A percentile compares a stretch with the other conserved stretches of the same genome.
phyloP scores from a whole-genome alignment of 495 filamentous ascomycete species.

The Umbilicaria muhlenbergii region DNA sequence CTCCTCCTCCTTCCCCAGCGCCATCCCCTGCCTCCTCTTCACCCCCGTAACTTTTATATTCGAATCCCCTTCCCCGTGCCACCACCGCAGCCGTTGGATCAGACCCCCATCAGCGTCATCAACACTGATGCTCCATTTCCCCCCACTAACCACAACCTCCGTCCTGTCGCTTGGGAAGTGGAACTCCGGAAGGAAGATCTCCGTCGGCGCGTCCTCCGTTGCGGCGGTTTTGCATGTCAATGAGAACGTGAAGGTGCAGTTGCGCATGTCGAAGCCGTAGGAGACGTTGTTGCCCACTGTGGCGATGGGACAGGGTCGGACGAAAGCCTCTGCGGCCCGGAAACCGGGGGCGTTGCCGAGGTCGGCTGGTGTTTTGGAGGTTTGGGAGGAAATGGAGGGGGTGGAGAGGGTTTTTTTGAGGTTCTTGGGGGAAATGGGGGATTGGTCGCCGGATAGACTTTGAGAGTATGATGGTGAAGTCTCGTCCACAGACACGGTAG shows the following conservation, averaged over 20 bases:
- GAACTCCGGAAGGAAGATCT: conserved; percentile 79
- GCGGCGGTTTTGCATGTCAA: conserved; percentile 37
- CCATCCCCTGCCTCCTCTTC: conserved; percentile 37
- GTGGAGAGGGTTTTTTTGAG: conserved; percentile 56
- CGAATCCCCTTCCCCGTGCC: conserved; percentile 77
- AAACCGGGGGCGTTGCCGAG: conserved; percentile 49
- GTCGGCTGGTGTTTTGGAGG: conserved; percentile 32
- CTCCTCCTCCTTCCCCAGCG: conserved; percentile 32
- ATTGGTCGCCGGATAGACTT: conserved; percentile 38
- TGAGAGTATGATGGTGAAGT: conserved; percentile 42
- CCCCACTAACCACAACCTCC: conserved; percentile 58
- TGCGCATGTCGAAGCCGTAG: conserved; percentile 66
- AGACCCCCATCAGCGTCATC: conserved; percentile 50
- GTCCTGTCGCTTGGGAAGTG: conserved; percentile 71
- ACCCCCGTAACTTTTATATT: conserved; percentile 62
- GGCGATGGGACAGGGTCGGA: conserved; percentile 69
- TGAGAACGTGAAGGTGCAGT: conserved; percentile 54
- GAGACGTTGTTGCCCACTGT: conserved; percentile 50
- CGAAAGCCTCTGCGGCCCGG: conserved; percentile 80
- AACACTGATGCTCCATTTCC: conserved; percentile 72
- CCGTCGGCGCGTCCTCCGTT: conserved; percentile 50
- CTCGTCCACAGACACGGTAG: conserved; percentile 27
- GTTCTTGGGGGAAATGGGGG: conserved; percentile 48
- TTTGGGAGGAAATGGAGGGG: conserved; percentile 50
- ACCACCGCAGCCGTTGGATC: conserved; percentile 70